A percentile compares a stretch with the other conserved stretches of the same genome.
phyloP scores from a whole-genome alignment of 2,329 filamentous ascomycete genomes.

The Alternaria hordeiaustralica region DNA sequence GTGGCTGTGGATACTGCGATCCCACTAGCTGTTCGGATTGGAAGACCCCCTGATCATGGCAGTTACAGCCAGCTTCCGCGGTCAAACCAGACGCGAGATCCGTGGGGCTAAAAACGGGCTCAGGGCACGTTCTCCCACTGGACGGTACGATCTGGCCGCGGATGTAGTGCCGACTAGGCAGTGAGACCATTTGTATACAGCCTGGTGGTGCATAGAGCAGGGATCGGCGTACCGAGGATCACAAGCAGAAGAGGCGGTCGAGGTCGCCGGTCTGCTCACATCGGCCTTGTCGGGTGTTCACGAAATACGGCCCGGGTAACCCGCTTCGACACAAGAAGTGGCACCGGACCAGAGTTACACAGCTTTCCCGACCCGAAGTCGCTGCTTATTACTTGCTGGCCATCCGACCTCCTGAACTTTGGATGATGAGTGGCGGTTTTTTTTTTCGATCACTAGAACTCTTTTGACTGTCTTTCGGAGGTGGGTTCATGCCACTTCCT shows the following conservation, averaged over 20 bases:
- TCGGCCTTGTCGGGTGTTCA: background rate
- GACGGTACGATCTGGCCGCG: background rate
- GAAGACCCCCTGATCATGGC: background rate
- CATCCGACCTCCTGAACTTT: background rate
- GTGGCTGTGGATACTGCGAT: background rate
- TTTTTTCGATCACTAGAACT: background rate
- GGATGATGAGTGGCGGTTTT: background rate
- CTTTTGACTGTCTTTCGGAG: background rate
- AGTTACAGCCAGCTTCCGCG: background rate
- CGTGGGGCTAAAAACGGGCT: background rate
- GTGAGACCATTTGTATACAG: background rate
- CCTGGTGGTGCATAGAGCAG: background rate
- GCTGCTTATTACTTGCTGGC: background rate
- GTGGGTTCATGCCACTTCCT: background rate
- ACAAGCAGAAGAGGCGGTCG: background rate
- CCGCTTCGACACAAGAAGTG: background rate
- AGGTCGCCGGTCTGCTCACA: background rate
- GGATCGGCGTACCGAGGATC: background rate
- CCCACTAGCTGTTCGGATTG: background rate
- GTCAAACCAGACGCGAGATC: background rate
- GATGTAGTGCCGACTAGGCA: background rate
- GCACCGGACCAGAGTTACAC: background rate
- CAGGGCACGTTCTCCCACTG: background rate
- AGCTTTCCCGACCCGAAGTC: background rate
- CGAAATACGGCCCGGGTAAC: background rate